Conservation (phyloP, 495 filamentous ascomycete species). For the Penicillium pulvis region DNA sequence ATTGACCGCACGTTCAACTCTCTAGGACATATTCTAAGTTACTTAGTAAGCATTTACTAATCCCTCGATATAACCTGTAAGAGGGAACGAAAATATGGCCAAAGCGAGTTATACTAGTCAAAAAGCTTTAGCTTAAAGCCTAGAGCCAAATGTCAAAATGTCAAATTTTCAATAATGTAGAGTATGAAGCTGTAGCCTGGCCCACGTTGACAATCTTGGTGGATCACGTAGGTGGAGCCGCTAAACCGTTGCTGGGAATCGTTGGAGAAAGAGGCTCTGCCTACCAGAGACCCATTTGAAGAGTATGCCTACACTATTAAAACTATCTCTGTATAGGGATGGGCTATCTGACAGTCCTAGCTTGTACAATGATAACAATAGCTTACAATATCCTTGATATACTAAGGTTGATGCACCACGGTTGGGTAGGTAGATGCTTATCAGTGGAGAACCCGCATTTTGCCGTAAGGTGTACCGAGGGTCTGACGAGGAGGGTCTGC, state of each 20-base stretch:
- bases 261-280: neutral
- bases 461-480: slow-evolving; percentile 4
- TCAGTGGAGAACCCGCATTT: slow-evolving; percentile 4
- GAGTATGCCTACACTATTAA: neutral
- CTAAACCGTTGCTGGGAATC: neutral
- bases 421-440: neutral
- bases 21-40: no score
- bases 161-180: neutral
- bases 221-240: neutral
- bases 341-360: neutral
- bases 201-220: neutral
- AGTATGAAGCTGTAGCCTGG: neutral
- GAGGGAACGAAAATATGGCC: no score
- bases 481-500: neutral
- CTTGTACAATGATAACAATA: neutral
- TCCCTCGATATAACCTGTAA: no score
- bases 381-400: neutral
- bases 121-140: neutral
- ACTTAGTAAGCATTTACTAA: no score
- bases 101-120: neutral
- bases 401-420: neutral
- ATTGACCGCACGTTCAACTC: no score
- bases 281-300: neutral
- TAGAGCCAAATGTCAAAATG: neutral
- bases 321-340: neutral